Evolutionary conservation across 2,329 filamentous ascomycete species (phyloP), one percentile per base, ranked within the genome.

Genomic region (Trichoderma brevicompactum): DNA sequence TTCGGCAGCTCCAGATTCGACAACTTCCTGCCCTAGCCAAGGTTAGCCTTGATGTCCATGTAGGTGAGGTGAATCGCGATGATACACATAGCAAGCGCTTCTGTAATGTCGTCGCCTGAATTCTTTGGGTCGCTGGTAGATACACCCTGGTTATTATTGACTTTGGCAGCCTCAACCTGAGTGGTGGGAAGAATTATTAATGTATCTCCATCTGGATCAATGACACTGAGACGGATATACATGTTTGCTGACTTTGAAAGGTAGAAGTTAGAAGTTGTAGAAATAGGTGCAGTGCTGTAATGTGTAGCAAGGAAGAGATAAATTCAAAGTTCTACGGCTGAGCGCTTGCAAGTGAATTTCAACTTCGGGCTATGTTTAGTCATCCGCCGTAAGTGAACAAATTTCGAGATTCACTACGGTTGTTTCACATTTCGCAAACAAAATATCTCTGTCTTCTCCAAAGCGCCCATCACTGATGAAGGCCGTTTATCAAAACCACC

Each of bases 131-230:
- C 23, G 5, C 23, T 28, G 5, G 23, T 28, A 28, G 23, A 28
- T 28, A 2, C 2, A 28, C 5, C 23, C 23, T 3, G 23, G 2
- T 28, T 5, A 28, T 28, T 28, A 8, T 19, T 28, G n/a, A 13
- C 43, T 28, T 23, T 10, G 1, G 52, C 13, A 15, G 17, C 17
- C 13, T 17, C 1, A 40, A 1, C 7, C 5, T 34, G 1, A 9
- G 32, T 15, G 4, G 13, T 3, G 36, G 63, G 63, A 1, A 65
- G 40, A 32, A 34, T 46, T 43, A 65, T 53, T 12, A 59, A 19
- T 2, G 63, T 53, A 38, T 65, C 63, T n/a, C 63, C 63, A 38
- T 65, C 63, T 2, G 54, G 38, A 13, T 59, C 63, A 7, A 65
- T 65, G 7, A 13, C 10, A 38, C 52, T n/a, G 19, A 15, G 8